These are phyloP conservation scores for Blastobotrys chiropterorum DNA, from an alignment of 805 yeast species.

Conservation along the genomic window DNA sequence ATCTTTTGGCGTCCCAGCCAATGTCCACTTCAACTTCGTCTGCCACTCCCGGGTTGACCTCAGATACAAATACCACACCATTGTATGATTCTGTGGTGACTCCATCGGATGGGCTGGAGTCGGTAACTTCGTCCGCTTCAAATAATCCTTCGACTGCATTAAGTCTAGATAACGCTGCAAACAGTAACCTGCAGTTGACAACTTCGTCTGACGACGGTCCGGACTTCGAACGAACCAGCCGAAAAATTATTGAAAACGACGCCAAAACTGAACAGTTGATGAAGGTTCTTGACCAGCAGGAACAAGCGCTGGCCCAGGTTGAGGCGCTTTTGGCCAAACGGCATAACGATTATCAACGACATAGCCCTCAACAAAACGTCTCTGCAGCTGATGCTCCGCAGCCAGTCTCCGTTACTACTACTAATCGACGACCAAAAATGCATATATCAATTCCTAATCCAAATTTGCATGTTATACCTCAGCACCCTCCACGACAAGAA, in stretches of 20 bases:
- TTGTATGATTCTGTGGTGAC: background rate
- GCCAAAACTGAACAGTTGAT: background rate
- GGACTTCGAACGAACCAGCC: background rate
- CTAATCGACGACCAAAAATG: background rate
- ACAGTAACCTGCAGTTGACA: background rate
- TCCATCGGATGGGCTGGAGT: background rate
- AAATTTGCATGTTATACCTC: background rate
- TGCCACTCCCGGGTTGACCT: background rate
- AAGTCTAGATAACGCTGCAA: background rate
- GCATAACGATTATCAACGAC: background rate
- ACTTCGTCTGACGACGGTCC: background rate
- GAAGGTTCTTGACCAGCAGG: background rate
- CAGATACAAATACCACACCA: background rate
- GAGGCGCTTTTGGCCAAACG: background rate
- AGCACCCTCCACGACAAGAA: background rate
- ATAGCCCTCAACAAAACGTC: no score
- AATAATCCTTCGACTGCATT: no score
- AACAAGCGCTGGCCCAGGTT: background rate
- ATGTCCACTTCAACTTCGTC: background rate
- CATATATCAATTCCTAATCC: background rate
- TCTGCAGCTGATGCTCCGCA: background rate
- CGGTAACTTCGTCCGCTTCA: no score
- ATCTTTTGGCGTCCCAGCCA: background rate
- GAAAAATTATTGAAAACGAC: background rate
- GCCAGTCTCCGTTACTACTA: background rate